phyloP scores from a whole-genome alignment of 441 rosid genomes.

The Gossypium aridum region DNA sequence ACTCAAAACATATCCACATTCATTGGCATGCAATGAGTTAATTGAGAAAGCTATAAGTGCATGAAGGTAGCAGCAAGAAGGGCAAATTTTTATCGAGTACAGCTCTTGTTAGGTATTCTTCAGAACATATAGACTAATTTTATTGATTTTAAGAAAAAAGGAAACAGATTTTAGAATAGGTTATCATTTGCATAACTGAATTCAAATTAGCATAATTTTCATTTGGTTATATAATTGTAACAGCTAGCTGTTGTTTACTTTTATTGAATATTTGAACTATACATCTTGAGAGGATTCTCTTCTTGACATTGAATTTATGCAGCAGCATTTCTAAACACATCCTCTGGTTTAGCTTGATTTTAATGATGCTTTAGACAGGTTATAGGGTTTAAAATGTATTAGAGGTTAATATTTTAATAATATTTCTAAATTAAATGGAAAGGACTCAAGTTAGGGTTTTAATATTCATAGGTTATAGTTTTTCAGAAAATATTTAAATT shows the following conservation, averaged over 20 bases:
- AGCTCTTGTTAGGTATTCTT: background rate
- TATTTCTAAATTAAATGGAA: too few relatives aligned
- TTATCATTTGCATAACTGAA: slow-evolving; percentile 3
- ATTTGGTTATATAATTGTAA: slow-evolving; percentile 24
- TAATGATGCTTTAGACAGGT: too few relatives aligned
- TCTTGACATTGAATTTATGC: background rate
- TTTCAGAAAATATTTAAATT: too few relatives aligned
- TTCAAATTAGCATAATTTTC: slow-evolving; percentile 16
- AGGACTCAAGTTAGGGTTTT: too few relatives aligned
- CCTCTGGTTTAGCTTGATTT: too few relatives aligned
- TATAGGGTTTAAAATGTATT: too few relatives aligned
- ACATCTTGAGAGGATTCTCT: background rate
- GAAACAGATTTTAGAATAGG: slow-evolving; percentile 9
- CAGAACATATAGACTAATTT: background rate
- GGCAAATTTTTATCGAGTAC: background rate
- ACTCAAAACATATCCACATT: slow-evolving; percentile 1
- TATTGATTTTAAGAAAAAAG: background rate
- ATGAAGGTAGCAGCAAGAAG: background rate
- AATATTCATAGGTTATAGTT: too few relatives aligned
- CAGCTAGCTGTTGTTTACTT: slow-evolving; percentile 8
- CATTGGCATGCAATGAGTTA: background rate
- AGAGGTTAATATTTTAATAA: too few relatives aligned
- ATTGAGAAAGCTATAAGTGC: background rate
- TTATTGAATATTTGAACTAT: background rate
- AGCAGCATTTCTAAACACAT: background rate